phyloP scores from a whole-genome alignment of 345 rosid genomes.

The Brassica rapa region DNA sequence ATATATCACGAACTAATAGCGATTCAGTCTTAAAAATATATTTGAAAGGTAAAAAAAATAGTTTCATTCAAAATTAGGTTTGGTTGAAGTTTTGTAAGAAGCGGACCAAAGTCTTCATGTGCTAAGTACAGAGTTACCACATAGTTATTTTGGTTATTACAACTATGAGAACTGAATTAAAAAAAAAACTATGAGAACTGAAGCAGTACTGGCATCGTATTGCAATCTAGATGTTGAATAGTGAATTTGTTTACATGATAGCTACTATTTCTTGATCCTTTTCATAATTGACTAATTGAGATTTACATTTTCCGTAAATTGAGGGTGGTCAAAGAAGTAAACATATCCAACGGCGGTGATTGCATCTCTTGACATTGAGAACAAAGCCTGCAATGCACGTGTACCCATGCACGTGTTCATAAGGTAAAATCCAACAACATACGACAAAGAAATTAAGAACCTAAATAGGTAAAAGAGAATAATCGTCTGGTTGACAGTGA shows the following conservation, averaged over 20 bases:
- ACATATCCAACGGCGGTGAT: conserved; percentile 30
- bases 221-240: background rate
- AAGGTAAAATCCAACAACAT: conserved; percentile 58
- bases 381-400: conserved; percentile 51
- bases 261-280: conserved; percentile 1
- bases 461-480: conserved; percentile 62
- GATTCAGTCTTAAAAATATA: background rate
- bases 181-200: background rate
- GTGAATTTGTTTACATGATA: background rate
- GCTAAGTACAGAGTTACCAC: background rate
- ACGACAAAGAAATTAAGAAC: conserved; percentile 54
- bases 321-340: conserved; percentile 41
- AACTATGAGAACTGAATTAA: background rate
- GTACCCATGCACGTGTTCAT: conserved; percentile 48
- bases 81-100: background rate
- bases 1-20: background rate
- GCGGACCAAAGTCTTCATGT: background rate
- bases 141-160: background rate
- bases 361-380: conserved; percentile 32
- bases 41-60: background rate
- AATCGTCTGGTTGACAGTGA: conserved; percentile 55
- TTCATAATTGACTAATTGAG: conserved; percentile 18
- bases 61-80: background rate
- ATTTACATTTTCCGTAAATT: conserved; percentile 11
- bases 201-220: background rate